Conservation (phyloP, 148 eudicot species). For the Silene latifolia region DNA sequence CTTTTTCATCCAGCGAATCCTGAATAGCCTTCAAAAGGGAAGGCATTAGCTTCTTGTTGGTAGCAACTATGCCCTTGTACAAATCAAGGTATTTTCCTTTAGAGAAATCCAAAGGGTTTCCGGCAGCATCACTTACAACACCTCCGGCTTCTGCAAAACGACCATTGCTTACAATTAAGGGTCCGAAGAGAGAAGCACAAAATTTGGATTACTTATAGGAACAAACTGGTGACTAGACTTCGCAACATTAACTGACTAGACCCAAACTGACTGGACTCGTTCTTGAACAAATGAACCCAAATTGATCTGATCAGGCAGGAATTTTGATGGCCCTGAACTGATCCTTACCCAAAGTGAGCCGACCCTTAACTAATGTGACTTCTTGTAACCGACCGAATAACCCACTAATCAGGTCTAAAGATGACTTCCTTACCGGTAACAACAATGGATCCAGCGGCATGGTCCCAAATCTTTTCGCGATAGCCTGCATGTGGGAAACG, state of each 20-base stretch:
- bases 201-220: neutral
- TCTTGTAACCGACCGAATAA: neutral
- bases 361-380: neutral
- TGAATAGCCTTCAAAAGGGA: constrained; percentile 76
- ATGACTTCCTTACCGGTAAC: constrained; percentile 54
- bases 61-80: constrained; percentile 79
- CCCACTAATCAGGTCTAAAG: neutral
- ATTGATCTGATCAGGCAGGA: neutral
- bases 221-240: neutral
- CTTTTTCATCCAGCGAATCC: constrained; percentile 67
- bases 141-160: constrained; percentile 87
- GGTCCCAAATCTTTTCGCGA: constrained; percentile 97
- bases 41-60: constrained; percentile 85
- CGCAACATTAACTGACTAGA: neutral
- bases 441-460: constrained; percentile 92
- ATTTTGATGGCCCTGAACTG: neutral
- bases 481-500: constrained; percentile 93
- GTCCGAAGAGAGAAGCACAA: neutral
- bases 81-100: constrained; percentile 84
- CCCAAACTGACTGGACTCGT: neutral
- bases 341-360: neutral
- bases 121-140: constrained; percentile 76
- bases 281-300: neutral
- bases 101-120: constrained; percentile 90
- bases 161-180: neutral